Evolutionary conservation across 2,329 filamentous ascomycete species (phyloP), one percentile per base, ranked within the genome.

Genomic region (Huntiella moniliformis): DNA sequence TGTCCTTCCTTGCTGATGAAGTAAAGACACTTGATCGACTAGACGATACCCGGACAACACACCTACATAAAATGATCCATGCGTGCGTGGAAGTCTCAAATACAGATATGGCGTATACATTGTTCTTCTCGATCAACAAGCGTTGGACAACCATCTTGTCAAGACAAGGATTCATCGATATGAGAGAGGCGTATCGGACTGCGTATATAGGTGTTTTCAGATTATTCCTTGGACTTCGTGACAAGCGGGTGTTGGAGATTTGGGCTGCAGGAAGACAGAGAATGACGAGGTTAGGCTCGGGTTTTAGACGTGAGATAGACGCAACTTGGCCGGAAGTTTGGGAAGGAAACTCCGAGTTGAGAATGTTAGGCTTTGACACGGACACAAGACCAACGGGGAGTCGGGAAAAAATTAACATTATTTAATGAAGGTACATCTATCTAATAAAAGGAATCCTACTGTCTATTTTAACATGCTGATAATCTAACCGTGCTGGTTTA

Each of bases 81-180:
- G 54, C 53, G 2, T 62, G 58, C 38, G 53, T 56, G 3, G 46
- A 57, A 22, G 47, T 45, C 4, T 54, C 52, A 2, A 58, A 61
- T 40, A 50, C 60, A 39, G 57, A 61, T 39, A 40, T 63, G 11
- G 61, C 60, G 1, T 58, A 62, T 34, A 38, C 22, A 12, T 50
- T 47, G 32, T 47, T 50, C 15, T 33, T 31, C 3, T 41, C 40
- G 2, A 35, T 50, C 15, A 32, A 47, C 22, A 33, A 44, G 11
- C 39, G 37, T n/a, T 49, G 47, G 47, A 39, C 44, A 10, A 35
- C 39, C 7, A 15, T 34, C 10, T 35, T 44, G 7, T 22, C 34
- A 16, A 46, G 44, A 37, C 36, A 45, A 5, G 44, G 46, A 37
- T 38, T 40, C 12, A 34, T 17, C 12, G 22, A 15, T 11, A 49